phyloP scores from a whole-genome alignment of 768 basidiomycete species.

The Mycena crocata region DNA sequence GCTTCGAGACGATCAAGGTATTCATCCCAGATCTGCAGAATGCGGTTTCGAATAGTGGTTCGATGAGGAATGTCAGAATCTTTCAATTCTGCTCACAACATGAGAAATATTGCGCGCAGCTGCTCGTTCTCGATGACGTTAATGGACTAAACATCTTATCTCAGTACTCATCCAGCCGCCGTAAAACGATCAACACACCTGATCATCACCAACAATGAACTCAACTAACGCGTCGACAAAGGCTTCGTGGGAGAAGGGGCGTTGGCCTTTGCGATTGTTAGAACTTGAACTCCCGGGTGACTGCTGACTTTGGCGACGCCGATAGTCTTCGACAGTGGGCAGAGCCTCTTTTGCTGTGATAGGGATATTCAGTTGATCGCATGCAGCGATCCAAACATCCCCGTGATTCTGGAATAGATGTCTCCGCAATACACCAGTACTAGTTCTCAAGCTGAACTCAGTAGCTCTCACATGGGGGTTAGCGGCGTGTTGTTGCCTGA shows the following conservation, averaged over 20 bases:
- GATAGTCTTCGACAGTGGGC: conserved; percentile 2
- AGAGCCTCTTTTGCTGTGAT: conserved; percentile 32
- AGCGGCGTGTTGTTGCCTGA: neutral
- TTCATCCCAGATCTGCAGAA: conserved; percentile 39
- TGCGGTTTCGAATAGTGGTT: conserved; percentile 36
- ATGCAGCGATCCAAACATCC: conserved; percentile 33
- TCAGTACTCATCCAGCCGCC: neutral
- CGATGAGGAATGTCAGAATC: conserved; percentile 45
- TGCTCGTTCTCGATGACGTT: conserved; percentile 32
- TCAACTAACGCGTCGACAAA: conserved; percentile 43
- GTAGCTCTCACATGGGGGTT: neutral
- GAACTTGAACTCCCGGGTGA: neutral
- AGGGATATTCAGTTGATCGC: conserved; percentile 32
- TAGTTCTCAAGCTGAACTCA: neutral
- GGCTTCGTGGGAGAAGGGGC: conserved; percentile 35
- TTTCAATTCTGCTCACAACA: too few relatives aligned
- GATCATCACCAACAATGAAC: conserved; percentile 44
- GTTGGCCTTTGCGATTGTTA: neutral
- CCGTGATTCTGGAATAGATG: conserved; percentile 27
- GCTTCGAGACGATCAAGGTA: conserved; percentile 38
- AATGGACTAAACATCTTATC: too few relatives aligned
- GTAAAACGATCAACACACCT: conserved; percentile 31
- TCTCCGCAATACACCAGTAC: neutral
- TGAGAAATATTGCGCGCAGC: conserved; percentile 33
- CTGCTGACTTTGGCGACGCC: neutral